These are phyloP conservation scores for Puccinia sorghi DNA, from an alignment of 1,284 basidiomycete genomes.

Conservation along the genomic window DNA sequence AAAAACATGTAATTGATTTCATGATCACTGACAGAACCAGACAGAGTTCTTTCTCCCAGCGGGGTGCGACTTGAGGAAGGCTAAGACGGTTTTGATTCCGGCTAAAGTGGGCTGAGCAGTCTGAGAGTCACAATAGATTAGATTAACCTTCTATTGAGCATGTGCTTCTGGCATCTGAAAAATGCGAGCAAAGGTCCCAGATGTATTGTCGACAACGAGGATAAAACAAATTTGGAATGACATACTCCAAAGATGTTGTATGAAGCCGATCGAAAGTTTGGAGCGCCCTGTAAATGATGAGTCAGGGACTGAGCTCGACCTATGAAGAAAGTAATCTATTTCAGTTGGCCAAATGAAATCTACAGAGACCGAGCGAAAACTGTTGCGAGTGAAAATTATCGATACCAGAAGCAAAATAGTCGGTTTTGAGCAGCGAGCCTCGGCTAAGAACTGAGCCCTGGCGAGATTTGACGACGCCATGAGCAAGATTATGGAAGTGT, in stretches of 20 bases:
- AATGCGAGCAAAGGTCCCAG: background rate
- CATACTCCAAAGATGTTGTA: conserved; percentile 63
- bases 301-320: conserved; percentile 45
- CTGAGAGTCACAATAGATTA: conserved; percentile 51
- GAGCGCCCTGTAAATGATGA: conserved; percentile 75
- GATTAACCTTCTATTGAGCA: background rate
- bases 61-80: conserved; percentile 67
- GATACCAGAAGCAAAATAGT: conserved; percentile 46
- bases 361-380: background rate
- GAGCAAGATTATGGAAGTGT: conserved; percentile 31
- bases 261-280: conserved; percentile 78
- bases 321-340: background rate
- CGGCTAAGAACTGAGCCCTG: conserved; percentile 48
- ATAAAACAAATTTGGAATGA: conserved; percentile 62
- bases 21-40: conserved; percentile 57
- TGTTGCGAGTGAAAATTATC: background rate
- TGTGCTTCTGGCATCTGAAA: background rate
- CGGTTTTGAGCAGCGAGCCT: conserved; percentile 47
- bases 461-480: conserved; percentile 46
- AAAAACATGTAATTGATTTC: conserved; percentile 20
- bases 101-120: conserved; percentile 87
- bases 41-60: conserved; percentile 67
- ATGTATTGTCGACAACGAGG: conserved; percentile 55
- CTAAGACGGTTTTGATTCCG: conserved; percentile 86
- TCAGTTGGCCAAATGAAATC: background rate